These are phyloP conservation scores for Lactarius indigo DNA, from an alignment of 768 basidiomycete species.

Conservation along the genomic window DNA sequence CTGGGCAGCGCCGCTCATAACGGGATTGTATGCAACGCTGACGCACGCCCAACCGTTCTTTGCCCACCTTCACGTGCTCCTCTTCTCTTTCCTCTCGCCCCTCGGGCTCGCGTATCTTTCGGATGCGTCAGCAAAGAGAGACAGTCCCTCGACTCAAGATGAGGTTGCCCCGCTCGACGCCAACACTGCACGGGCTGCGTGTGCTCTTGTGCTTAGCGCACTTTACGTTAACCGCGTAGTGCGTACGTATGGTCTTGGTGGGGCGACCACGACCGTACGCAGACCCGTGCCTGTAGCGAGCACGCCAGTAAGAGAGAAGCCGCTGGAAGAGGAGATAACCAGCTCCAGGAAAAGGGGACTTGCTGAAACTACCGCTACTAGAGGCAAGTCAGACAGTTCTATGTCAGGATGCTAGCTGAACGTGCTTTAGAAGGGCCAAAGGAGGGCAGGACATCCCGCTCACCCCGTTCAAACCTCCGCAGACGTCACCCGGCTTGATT, in stretches of 20 bases:
- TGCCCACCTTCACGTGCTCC: conserved; percentile 23
- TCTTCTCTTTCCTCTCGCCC: conserved; percentile 24
- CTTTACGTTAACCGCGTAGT: conserved; percentile 63
- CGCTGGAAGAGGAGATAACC: conserved; percentile 3
- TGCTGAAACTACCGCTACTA: conserved; percentile 1
- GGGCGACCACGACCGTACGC: neutral
- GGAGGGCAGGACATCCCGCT: conserved; percentile 7
- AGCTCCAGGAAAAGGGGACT: conserved; percentile 4
- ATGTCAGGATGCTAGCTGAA: neutral
- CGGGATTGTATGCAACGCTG: conserved; percentile 73
- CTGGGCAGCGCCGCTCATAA: conserved; percentile 80
- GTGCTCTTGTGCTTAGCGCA: conserved; percentile 58
- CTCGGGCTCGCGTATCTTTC: conserved; percentile 16
- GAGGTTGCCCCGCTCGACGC: conserved; percentile 50
- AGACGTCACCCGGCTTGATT: conserved; percentile 12
- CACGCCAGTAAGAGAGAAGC: neutral
- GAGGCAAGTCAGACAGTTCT: conserved; percentile 3
- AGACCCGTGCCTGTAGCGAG: neutral
- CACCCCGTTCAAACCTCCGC: conserved; percentile 4
- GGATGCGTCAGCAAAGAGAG: conserved; percentile 6
- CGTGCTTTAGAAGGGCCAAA: neutral
- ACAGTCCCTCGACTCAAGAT: neutral
- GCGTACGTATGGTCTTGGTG: conserved; percentile 50
- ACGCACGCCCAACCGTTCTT: conserved; percentile 86
- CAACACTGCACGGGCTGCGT: conserved; percentile 66